Conservation (phyloP, 768 basidiomycete species). For the Tulasnella calospora region DNA sequence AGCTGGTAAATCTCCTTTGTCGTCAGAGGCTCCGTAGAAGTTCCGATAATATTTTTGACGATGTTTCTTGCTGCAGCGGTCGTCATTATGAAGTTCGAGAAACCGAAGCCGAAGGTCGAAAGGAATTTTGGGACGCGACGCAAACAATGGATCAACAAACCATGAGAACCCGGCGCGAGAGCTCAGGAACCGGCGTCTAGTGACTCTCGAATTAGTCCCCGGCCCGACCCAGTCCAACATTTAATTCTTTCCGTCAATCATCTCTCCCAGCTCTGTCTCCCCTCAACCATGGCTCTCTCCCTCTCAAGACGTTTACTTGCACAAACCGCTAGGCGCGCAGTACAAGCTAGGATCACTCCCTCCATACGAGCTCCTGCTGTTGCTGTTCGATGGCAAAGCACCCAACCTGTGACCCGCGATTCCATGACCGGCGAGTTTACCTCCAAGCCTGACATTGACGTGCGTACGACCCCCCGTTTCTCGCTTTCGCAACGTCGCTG, state of each 20-base stretch:
- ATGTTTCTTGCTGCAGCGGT: constrained; percentile 8
- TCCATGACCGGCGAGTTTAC: constrained; percentile 17
- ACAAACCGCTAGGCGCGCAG: not conserved
- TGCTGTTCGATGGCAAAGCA: not conserved
- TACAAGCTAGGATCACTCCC: not conserved
- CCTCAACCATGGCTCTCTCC: not conserved
- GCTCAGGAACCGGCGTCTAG: not conserved
- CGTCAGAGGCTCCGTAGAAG: not conserved
- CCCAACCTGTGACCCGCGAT: constrained; percentile 13
- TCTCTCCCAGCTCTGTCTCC: not conserved
- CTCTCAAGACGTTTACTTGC: not conserved
- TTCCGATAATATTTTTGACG: constrained; percentile 1
- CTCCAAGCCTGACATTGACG: constrained; percentile 25
- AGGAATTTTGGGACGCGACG: not conserved
- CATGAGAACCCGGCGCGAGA: not conserved
- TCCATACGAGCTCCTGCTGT: not conserved
- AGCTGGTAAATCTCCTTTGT: constrained; percentile 18
- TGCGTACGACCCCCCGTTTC: not conserved
- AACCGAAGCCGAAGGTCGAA: not conserved
- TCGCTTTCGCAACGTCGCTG: not conserved
- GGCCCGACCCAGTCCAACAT: constrained; percentile 3
- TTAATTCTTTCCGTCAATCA: not conserved
- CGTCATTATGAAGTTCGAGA: not conserved
- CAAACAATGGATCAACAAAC: not conserved
- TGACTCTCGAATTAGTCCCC: constrained; percentile 1